A percentile compares a stretch with the other conserved stretches of the same genome.
phyloP scores from a whole-genome alignment of 1,139 yeast genomes.

The Kazachstania sp. region DNA sequence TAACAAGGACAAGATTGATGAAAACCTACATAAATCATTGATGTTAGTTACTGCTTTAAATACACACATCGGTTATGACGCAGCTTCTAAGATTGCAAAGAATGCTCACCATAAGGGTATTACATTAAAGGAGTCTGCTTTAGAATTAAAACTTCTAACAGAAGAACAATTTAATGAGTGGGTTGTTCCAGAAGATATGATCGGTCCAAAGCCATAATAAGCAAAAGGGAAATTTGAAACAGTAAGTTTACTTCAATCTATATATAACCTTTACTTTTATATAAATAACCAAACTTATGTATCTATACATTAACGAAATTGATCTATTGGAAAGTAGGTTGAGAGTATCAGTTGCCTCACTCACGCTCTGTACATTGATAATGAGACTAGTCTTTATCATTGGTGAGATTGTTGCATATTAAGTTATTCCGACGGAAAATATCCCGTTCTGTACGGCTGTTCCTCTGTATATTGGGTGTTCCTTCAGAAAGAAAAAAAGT shows the following conservation, averaged over 20 bases:
- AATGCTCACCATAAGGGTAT: conserved; percentile 97
- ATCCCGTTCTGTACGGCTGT: too few species aligned
- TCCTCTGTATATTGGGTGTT: too few species aligned
- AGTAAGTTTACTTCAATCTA: too few species aligned
- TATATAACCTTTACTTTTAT: too few species aligned
- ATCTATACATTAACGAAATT: too few species aligned
- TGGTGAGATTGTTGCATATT: too few species aligned
- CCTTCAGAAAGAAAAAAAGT: too few species aligned
- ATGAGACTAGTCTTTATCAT: neutral
- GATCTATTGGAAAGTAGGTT: neutral
- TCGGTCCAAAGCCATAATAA: conserved; percentile 68
- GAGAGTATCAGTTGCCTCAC: too few species aligned
- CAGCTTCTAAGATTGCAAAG: conserved; percentile 95
- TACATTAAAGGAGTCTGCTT: conserved; percentile 88
- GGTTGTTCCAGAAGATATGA: conserved; percentile 97
- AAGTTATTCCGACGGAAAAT: too few species aligned
- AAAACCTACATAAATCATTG: conserved; percentile 83
- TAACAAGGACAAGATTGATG: conserved; percentile 76
- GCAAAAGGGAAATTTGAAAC: too few species aligned
- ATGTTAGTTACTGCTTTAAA: conserved; percentile 98
- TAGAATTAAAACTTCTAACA: conserved; percentile 77
- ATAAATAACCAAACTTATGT: too few species aligned
- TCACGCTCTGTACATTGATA: too few species aligned
- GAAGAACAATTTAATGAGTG: conserved; percentile 86
- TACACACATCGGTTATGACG: conserved; percentile 97